Evolutionary conservation across 2,329 filamentous ascomycete species (phyloP), one percentile per base, ranked within the genome.

Genomic region (Teratosphaeria gauchensis): DNA sequence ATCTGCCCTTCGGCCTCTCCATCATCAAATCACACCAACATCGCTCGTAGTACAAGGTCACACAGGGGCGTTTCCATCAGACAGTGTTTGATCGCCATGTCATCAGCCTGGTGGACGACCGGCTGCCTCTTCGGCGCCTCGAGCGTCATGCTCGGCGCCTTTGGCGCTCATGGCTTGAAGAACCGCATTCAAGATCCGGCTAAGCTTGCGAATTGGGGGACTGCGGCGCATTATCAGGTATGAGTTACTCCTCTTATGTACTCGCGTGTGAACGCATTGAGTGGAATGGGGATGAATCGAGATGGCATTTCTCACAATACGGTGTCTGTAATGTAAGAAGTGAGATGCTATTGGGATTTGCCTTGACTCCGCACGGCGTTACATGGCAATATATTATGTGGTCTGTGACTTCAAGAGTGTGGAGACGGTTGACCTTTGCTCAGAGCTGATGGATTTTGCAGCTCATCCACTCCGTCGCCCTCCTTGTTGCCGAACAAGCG

Each of bases 221-320:
- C 84, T 0, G 85, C 84, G 1, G 84, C 85, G 2, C 84, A 88
- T 48, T 88, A 88, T 65, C 84, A 87, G 74, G 84, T 85, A 61
- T 21, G n/a, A n/a, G 9, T 21, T 2, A 32, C n/a, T 55, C 31
- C 33, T n/a, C n/a, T n/a, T n/a, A n/a, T n/a, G n/a, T n/a, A n/a
- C n/a, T n/a, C n/a, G n/a, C n/a, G n/a, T n/a, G n/a, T n/a, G n/a
- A n/a, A n/a, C n/a, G n/a, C n/a, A n/a, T n/a, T n/a, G n/a, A n/a
- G n/a, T n/a, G n/a, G n/a, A n/a, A n/a, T n/a, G n/a, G n/a, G n/a
- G n/a, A n/a, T n/a, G n/a, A n/a, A n/a, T n/a, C n/a, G n/a, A n/a
- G n/a, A n/a, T n/a, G n/a, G n/a, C n/a, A n/a, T n/a, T n/a, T n/a
- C n/a, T n/a, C n/a, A n/a, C n/a, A n/a, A n/a, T n/a, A n/a, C n/a